These are phyloP conservation scores for Boletus pseudo-olivaceus DNA, from an alignment of 768 basidiomycete genomes.

Conservation along the genomic window DNA sequence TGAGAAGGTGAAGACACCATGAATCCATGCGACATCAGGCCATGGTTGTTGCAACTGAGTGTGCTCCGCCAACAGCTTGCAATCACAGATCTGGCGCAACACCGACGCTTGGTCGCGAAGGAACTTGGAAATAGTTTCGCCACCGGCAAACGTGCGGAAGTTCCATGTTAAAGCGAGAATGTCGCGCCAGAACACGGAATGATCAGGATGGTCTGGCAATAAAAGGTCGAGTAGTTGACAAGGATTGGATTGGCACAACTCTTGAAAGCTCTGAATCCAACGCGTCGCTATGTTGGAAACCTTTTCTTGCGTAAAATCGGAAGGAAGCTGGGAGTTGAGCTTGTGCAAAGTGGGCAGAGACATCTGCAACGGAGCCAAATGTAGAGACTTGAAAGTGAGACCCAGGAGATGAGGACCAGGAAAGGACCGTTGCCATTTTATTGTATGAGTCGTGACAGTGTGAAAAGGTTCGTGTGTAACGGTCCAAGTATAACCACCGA, in stretches of 20 bases:
- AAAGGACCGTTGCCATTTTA: background rate
- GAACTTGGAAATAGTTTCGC: slow-evolving; percentile 29
- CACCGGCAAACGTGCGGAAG: slow-evolving; percentile 44
- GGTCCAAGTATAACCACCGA: no score
- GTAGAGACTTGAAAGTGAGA: background rate
- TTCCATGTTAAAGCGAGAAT: slow-evolving; percentile 45
- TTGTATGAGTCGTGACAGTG: background rate
- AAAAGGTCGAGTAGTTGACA: background rate
- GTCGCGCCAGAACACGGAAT: background rate
- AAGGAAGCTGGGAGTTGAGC: background rate
- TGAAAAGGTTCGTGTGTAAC: no score
- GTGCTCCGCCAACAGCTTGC: background rate
- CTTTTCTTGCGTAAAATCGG: background rate
- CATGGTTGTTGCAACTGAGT: slow-evolving; percentile 32
- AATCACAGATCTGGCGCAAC: slow-evolving; percentile 1
- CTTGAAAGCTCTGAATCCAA: slow-evolving; percentile 4
- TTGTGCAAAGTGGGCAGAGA: background rate
- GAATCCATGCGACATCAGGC: slow-evolving; percentile 51
- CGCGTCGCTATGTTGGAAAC: background rate
- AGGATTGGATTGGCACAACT: background rate
- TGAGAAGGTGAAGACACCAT: slow-evolving; percentile 2
- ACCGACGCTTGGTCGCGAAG: slow-evolving; percentile 34
- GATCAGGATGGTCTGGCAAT: background rate
- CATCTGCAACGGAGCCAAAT: background rate
- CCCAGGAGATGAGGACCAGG: background rate